Evolutionary conservation across 345 rosid species (phyloP).

Genomic region (Lumnitzera littorea): DNA sequence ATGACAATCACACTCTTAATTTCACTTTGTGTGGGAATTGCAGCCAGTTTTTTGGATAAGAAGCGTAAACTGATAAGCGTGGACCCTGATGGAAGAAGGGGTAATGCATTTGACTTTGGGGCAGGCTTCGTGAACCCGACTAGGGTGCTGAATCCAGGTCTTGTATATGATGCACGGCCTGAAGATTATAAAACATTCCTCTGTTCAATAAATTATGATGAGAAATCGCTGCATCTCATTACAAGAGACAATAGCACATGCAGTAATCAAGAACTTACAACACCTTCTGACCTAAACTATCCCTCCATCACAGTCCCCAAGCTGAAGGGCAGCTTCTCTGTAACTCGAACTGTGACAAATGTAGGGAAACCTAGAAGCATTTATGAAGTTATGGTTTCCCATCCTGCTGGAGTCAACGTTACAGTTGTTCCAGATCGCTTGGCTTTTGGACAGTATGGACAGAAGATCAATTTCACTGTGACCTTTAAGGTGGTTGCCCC

Average conservation of each 20-base stretch:
- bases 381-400: constrained; percentile 30
- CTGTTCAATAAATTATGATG: constrained; percentile 39
- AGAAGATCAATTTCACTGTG: constrained; percentile 37
- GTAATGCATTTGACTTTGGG: constrained; percentile 44
- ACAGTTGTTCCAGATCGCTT: constrained; percentile 32
- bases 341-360: constrained; percentile 37
- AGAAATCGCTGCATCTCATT: constrained; percentile 30
- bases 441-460: constrained; percentile 30
- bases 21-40: constrained; percentile 15
- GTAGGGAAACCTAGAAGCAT: constrained; percentile 34
- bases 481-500: constrained; percentile 34
- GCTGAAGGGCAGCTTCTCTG: constrained; percentile 30
- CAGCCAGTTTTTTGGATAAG: constrained; percentile 37
- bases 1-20: too few species aligned
- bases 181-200: constrained; percentile 40
- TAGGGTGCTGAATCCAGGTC: constrained; percentile 41
- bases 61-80: constrained; percentile 28
- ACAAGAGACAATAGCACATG: constrained; percentile 47
- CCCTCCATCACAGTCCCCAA: constrained; percentile 40
- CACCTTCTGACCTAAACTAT: constrained; percentile 37
- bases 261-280: constrained; percentile 12
- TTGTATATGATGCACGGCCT: constrained; percentile 31
- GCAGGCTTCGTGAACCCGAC: constrained; percentile 44
- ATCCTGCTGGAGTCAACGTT: constrained; percentile 30
- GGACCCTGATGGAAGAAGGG: constrained; percentile 45